These are phyloP conservation scores for Leishmania tropica DNA, from an alignment of 208 protist genomes.

Conservation along the genomic window DNA sequence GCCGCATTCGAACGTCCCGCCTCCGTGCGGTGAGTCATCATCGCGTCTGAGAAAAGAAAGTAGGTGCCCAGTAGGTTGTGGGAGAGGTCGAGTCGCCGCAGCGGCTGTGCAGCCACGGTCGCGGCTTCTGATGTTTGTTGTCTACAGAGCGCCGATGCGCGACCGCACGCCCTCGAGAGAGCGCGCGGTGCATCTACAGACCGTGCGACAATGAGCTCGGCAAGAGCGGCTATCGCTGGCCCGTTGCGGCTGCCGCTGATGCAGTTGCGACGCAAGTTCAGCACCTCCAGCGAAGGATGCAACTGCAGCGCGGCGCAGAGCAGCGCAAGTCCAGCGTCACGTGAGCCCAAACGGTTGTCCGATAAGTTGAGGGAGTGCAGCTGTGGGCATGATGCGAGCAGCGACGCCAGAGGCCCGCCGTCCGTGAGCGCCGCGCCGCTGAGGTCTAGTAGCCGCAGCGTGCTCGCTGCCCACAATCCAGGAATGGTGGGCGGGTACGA, in stretches of 20 bases:
- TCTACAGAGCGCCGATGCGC: neutral
- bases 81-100: conserved; percentile 26
- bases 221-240: conserved; percentile 34
- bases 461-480: neutral
- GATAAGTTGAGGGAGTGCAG: conserved; percentile 47
- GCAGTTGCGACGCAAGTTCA: conserved; percentile 43
- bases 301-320: conserved; percentile 37
- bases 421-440: conserved; percentile 33
- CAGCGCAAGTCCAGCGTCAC: conserved; percentile 22
- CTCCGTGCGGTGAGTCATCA: neutral
- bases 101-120: neutral
- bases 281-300: conserved; percentile 38
- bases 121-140: neutral
- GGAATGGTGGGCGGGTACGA: neutral
- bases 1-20: neutral
- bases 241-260: conserved; percentile 39
- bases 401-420: conserved; percentile 32
- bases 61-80: conserved; percentile 35
- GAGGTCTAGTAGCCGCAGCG: conserved; percentile 29
- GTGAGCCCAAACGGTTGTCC: conserved; percentile 48
- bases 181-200: neutral
- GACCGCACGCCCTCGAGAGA: conserved; percentile 6
- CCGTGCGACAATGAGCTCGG: conserved; percentile 49
- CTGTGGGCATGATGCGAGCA: conserved; percentile 32
- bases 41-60: conserved; percentile 4